Evolutionary conservation across 1,139 yeast genomes (phyloP), one percentile per base, ranked within the genome.

Genomic region (Waltiozyma sp.): DNA sequence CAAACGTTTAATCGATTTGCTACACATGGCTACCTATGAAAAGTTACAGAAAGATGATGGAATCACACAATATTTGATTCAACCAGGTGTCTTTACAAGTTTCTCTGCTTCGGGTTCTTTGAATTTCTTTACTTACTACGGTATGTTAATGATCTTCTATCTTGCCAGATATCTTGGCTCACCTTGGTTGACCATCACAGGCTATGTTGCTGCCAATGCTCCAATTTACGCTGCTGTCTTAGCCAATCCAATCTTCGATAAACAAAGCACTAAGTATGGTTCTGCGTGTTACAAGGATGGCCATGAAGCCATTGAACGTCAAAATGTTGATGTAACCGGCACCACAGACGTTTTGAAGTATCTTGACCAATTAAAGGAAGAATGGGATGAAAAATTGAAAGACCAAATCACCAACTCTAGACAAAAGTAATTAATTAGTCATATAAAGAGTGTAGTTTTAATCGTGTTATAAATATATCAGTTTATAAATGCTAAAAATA

Each of bases 21-120:
- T 88, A 41, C 97, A 91, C 61, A 61, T 73, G 40, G 89, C 86
- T 5, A 75, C 87, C 1, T 82, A 74, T 58, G 59, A 73, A 47
- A 54, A 64, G 19, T 63, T 85, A 53, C 53, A 63, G 28, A 19
- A 35, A 10, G 53, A 70, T 14, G 55, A 70, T 44, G 81, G 78
- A 1, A 75, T 91, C 41, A 67, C 67, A 38, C 89, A 84, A 56
- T 86, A 83, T 62, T 66, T 91, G 39, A 79, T 85, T 9, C 96
- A 91, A 49, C 99, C 99, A 0, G 99, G 99, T 15, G 86, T 93
- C 33, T 88, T 93, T 62, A 80, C 83, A 26, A 83, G 95, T 46
- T 81, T 81, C 49, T 82, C 94, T 2, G 86, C 85, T 55, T 79
- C 75, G 57, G 76, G 84, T 47, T 83, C 74, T 51, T 71, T 93